Conservation (phyloP, 2,329 filamentous ascomycete genomes). For the Trichoderma pleuroti region DNA sequence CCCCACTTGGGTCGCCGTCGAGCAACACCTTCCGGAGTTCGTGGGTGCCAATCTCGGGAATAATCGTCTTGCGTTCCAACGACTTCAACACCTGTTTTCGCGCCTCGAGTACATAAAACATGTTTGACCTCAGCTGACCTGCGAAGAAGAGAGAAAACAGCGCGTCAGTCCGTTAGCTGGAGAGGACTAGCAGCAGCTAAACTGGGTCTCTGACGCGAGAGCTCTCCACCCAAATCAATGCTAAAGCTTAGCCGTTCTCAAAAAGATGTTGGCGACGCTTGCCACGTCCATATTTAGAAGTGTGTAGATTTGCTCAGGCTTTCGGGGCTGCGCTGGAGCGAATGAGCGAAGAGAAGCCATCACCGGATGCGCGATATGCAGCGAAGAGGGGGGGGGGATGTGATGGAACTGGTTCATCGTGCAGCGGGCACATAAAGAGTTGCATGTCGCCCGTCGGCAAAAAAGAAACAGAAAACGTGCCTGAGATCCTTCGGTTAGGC, state of each 20-base stretch:
- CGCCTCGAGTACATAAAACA: not conserved
- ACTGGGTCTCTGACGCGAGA: slow-evolving; percentile 1
- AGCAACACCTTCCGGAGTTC: not conserved
- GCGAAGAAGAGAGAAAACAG: not conserved
- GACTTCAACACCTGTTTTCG: not conserved
- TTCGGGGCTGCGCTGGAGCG: not conserved
- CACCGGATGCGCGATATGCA: slow-evolving; percentile 6
- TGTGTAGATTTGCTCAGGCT: not conserved
- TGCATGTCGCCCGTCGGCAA: not conserved
- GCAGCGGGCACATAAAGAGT: slow-evolving; percentile 10
- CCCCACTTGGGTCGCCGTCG: not conserved
- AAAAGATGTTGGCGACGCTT: not conserved
- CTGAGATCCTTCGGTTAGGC: slow-evolving; percentile 5
- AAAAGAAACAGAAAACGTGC: not conserved
- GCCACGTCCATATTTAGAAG: slow-evolving; percentile 2
- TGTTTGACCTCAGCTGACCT: slow-evolving; percentile 11
- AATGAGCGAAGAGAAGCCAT: slow-evolving; percentile 10
- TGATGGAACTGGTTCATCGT: slow-evolving; percentile 14
- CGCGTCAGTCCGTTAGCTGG: slow-evolving; percentile 5
- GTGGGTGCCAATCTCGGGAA: not conserved
- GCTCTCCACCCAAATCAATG: slow-evolving; percentile 9
- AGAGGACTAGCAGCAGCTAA: not conserved
- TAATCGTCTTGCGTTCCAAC: not conserved
- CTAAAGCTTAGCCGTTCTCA: slow-evolving; percentile 1
- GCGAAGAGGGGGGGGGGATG: not conserved